These are phyloP conservation scores for Picochlorum sp. DNA, from an alignment of 139 green algal genomes.

Conservation along the genomic window DNA sequence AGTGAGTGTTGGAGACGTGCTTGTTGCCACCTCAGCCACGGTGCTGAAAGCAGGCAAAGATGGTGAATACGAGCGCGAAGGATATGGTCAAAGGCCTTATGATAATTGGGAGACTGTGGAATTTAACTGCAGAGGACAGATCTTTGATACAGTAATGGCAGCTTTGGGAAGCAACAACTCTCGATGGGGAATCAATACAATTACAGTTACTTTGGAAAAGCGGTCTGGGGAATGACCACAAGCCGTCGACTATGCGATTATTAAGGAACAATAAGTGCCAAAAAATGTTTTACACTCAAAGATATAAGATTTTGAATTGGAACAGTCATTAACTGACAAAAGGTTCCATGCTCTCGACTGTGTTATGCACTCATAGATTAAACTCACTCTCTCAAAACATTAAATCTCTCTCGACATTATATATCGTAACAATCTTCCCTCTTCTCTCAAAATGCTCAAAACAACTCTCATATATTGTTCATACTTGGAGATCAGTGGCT, in stretches of 20 bases:
- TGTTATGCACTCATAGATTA: too few relatives aligned
- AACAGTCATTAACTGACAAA: too few relatives aligned
- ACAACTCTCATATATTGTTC: not conserved
- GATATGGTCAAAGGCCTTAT: conserved; percentile 42
- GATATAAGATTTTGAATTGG: too few relatives aligned
- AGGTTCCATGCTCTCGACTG: too few relatives aligned
- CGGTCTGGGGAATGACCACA: too few relatives aligned
- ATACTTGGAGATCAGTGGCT: not conserved
- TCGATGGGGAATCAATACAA: conserved; percentile 35
- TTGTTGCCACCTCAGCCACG: conserved; percentile 18
- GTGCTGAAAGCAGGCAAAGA: conserved; percentile 52
- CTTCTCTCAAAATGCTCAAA: not conserved
- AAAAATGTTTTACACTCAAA: conserved; percentile 2
- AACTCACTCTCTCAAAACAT: not conserved
- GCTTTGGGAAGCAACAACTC: conserved; percentile 50
- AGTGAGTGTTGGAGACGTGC: conserved; percentile 10
- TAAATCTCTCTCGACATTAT: not conserved
- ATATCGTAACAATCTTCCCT: too few relatives aligned
- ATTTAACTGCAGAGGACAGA: conserved; percentile 34
- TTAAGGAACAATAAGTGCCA: not conserved
- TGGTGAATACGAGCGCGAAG: conserved; percentile 17
- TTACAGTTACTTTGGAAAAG: conserved; percentile 18
- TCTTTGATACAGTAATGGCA: conserved; percentile 47
- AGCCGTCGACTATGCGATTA: too few relatives aligned
- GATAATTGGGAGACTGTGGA: conserved; percentile 45